Conservation (phyloP, 2,329 filamentous ascomycete species). For the Fusarium haematococcum region DNA sequence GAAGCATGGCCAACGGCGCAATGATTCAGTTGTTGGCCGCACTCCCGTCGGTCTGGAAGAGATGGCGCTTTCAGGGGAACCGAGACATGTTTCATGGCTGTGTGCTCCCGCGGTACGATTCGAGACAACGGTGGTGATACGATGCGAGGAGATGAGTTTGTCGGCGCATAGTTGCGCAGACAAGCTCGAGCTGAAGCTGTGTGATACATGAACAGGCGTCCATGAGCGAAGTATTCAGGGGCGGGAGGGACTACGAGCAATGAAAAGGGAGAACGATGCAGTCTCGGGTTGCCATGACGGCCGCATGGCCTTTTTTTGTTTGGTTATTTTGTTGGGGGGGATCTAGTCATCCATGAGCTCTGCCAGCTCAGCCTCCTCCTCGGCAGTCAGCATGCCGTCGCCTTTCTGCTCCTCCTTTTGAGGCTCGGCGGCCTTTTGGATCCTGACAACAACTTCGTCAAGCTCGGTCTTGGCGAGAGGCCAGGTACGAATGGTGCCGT, state of each 20-base stretch:
- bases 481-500: slow-evolving; percentile 90
- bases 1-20: slow-evolving; percentile 1
- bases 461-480: slow-evolving; percentile 72
- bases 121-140: slow-evolving; percentile 11
- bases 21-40: slow-evolving; percentile 5
- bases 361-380: slow-evolving; percentile 93
- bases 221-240: slow-evolving; percentile 1
- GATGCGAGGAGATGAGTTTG: slow-evolving; percentile 2
- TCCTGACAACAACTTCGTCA: slow-evolving; percentile 61
- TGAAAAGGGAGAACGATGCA: background rate
- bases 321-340: background rate
- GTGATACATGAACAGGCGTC: slow-evolving; percentile 19
- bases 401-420: slow-evolving; percentile 61
- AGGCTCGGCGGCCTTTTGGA: slow-evolving; percentile 61
- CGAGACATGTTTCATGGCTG: slow-evolving; percentile 26
- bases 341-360: slow-evolving; percentile 83
- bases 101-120: slow-evolving; percentile 3
- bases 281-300: background rate
- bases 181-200: slow-evolving; percentile 28
- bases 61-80: background rate
- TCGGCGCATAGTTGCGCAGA: slow-evolving; percentile 5
- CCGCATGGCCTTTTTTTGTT: background rate
- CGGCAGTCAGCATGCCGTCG: slow-evolving; percentile 76
- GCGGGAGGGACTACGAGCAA: background rate
- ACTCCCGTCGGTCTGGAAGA: slow-evolving; percentile 2